These are phyloP conservation scores for Ustilago crameri DNA, from an alignment of 1,284 basidiomycete species.

Conservation along the genomic window DNA sequence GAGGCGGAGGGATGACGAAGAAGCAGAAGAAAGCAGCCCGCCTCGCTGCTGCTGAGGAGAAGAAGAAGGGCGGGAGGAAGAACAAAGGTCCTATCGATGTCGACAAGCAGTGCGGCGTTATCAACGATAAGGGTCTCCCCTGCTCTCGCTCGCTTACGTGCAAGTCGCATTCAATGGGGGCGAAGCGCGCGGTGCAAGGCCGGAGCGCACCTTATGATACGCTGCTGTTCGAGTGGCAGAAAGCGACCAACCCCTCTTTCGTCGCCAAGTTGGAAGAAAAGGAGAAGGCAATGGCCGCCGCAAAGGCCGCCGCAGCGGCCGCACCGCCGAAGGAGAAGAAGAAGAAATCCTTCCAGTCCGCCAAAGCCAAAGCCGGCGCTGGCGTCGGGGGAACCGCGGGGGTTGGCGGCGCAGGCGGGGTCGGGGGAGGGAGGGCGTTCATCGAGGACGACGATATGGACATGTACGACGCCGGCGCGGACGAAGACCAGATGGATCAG, in stretches of 20 bases:
- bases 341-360: conserved; percentile 49
- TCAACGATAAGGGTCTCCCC: conserved; percentile 91
- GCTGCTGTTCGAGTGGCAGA: conserved; percentile 84
- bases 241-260: conserved; percentile 89
- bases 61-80: conserved; percentile 52
- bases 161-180: conserved; percentile 97
- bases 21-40: conserved; percentile 43
- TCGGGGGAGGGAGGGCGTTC: conserved; percentile 14
- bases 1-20: conserved; percentile 10
- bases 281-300: conserved; percentile 62
- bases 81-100: conserved; percentile 73
- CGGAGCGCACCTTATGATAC: conserved; percentile 87
- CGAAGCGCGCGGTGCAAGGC: conserved; percentile 89
- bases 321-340: conserved; percentile 60
- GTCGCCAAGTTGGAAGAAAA: conserved; percentile 84
- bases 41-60: conserved; percentile 35
- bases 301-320: conserved; percentile 50
- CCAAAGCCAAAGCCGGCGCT: conserved; percentile 17
- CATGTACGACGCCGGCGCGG: conserved; percentile 55
- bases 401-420: neutral
- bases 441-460: conserved; percentile 57
- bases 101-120: conserved; percentile 95
- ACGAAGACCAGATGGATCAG: conserved; percentile 60
- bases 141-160: conserved; percentile 97
- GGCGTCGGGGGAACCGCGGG: conserved; percentile 11